phyloP scores from a whole-genome alignment of 805 yeast genomes.

The Pichia exigua region DNA sequence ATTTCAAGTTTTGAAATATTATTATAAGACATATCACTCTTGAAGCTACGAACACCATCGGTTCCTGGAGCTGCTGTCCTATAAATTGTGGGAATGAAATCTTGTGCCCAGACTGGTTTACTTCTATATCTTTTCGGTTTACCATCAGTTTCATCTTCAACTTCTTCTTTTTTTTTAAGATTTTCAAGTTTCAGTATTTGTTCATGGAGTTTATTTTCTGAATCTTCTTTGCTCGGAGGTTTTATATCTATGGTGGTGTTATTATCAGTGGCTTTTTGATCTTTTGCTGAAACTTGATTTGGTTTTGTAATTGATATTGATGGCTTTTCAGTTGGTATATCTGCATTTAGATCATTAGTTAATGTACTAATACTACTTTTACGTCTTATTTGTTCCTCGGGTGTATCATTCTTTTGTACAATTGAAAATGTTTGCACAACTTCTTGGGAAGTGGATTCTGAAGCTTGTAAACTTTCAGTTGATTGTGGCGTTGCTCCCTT shows the following conservation, averaged over 20 bases:
- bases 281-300: slow-evolving; percentile 26
- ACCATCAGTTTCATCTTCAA: slow-evolving; percentile 8
- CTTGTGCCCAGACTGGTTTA: slow-evolving; percentile 82
- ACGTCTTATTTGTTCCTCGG: not conserved
- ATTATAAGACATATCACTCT: slow-evolving; percentile 7
- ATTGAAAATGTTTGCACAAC: not conserved
- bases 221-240: not conserved
- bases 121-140: slow-evolving; percentile 56
- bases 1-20: slow-evolving; percentile 18
- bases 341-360: slow-evolving; percentile 41
- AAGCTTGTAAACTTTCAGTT: not conserved
- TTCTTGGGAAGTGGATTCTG: not conserved
- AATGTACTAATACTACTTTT: slow-evolving; percentile 28
- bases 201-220: slow-evolving; percentile 15
- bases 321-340: slow-evolving; percentile 15
- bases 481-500: not conserved
- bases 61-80: slow-evolving; percentile 6
- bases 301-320: not conserved
- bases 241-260: not conserved
- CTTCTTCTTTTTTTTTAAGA: slow-evolving; percentile 23
- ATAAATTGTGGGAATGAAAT: slow-evolving; percentile 43
- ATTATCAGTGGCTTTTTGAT: slow-evolving; percentile 19
- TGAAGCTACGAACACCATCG: not conserved
- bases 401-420: not conserved
- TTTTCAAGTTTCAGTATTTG: slow-evolving; percentile 21